Evolutionary conservation across 2,329 filamentous ascomycete genomes (phyloP).

Genomic region (Cordyceps pruinosa): DNA sequence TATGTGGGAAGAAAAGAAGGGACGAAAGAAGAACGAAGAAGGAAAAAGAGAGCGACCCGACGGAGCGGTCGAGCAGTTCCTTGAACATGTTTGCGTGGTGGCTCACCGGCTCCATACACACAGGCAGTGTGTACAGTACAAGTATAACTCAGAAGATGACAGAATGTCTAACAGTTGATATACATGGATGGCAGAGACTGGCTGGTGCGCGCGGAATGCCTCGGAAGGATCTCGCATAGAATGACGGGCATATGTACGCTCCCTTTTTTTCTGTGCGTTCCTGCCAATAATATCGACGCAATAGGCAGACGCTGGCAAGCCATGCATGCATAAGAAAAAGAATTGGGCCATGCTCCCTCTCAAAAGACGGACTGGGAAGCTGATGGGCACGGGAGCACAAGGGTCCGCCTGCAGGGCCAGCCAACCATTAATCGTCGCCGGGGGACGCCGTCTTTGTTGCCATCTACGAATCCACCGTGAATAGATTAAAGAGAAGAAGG

Average conservation of each 20-base stretch:
- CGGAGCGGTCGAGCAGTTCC: not conserved
- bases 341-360: not conserved
- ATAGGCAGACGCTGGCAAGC: not conserved
- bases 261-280: not conserved
- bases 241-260: not conserved
- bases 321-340: not conserved
- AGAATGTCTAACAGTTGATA: no score
- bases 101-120: no score
- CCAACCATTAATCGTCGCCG: not conserved
- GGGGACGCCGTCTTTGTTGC: not conserved
- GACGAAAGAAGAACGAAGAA: not conserved
- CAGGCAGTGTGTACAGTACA: no score
- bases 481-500: not conserved
- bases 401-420: not conserved
- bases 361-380: not conserved
- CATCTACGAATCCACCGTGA: not conserved
- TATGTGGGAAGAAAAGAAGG: not conserved
- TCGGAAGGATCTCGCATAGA: slow-evolving; percentile 1
- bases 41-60: not conserved
- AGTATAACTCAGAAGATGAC: not conserved
- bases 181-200: not conserved
- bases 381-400: not conserved
- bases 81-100: not conserved
- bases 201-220: not conserved
- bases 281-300: not conserved